phyloP scores from a whole-genome alignment of 495 filamentous ascomycete species.

The Annulohypoxylon moriforme region DNA sequence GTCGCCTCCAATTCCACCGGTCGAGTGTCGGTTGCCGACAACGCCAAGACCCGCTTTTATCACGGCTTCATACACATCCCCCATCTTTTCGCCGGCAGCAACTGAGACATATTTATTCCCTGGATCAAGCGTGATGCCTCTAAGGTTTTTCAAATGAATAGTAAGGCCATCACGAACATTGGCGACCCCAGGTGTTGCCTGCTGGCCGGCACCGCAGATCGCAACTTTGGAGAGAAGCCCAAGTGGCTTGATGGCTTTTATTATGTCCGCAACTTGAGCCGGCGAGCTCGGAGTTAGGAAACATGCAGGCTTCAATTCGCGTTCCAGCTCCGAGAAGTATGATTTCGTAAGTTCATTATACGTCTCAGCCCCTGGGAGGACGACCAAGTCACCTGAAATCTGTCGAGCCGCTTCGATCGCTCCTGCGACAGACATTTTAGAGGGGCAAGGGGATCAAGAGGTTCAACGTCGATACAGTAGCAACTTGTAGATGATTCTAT shows the following conservation, averaged over 20 bases:
- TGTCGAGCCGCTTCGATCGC: neutral
- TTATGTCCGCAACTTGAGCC: neutral
- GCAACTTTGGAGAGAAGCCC: neutral
- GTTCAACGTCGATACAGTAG: no score
- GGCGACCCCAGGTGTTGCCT: neutral
- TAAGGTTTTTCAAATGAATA: neutral
- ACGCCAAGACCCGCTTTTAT: neutral
- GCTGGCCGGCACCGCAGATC: neutral
- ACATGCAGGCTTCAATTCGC: neutral
- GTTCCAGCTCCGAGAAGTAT: neutral
- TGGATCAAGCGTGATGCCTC: neutral
- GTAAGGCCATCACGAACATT: neutral
- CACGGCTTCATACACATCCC: neutral
- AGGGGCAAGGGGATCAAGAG: neutral
- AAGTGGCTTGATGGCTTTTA: neutral
- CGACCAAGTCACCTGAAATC: neutral
- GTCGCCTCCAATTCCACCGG: neutral
- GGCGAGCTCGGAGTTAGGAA: neutral
- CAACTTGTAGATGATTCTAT: neutral
- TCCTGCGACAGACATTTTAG: neutral
- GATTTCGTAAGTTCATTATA: neutral
- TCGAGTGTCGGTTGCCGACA: neutral
- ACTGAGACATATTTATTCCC: neutral
- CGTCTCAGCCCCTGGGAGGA: neutral
- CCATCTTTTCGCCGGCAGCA: neutral